Evolutionary conservation across 2,329 filamentous ascomycete genomes (phyloP).

Genomic region (Sclerotinia trifoliorum): DNA sequence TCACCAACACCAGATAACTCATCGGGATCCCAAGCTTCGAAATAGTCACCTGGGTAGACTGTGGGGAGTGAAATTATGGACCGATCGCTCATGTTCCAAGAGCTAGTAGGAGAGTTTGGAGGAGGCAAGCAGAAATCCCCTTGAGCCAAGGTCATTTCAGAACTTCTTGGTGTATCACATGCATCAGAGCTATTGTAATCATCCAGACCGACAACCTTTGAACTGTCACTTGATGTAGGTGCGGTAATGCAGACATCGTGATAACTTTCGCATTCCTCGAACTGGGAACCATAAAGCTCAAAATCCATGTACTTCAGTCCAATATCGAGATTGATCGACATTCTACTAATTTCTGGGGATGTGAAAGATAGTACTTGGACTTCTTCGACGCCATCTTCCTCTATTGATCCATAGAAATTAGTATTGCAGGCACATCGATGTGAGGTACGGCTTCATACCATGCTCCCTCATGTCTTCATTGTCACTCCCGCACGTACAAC

Average conservation of each 20-base stretch:
- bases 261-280: background rate
- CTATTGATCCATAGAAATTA: background rate
- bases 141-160: background rate
- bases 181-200: background rate
- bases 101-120: background rate
- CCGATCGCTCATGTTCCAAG: background rate
- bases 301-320: background rate
- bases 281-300: background rate
- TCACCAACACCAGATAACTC: background rate
- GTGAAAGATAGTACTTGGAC: background rate
- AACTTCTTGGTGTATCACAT: conserved; percentile 8
- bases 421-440: background rate
- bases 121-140: background rate
- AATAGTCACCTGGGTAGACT: background rate
- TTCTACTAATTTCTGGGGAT: background rate
- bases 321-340: background rate
- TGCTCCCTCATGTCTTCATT: background rate
- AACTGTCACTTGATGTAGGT: background rate
- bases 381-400: background rate
- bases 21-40: background rate
- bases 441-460: background rate
- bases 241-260: background rate
- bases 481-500: background rate
- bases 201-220: background rate
- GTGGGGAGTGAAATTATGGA: background rate